Percentiles rank a stretch among this genome's conserved stretches.
These are phyloP conservation scores for Aspergillus amoenus DNA, from an alignment of 2,329 filamentous ascomycete genomes.

Conservation along the genomic window DNA sequence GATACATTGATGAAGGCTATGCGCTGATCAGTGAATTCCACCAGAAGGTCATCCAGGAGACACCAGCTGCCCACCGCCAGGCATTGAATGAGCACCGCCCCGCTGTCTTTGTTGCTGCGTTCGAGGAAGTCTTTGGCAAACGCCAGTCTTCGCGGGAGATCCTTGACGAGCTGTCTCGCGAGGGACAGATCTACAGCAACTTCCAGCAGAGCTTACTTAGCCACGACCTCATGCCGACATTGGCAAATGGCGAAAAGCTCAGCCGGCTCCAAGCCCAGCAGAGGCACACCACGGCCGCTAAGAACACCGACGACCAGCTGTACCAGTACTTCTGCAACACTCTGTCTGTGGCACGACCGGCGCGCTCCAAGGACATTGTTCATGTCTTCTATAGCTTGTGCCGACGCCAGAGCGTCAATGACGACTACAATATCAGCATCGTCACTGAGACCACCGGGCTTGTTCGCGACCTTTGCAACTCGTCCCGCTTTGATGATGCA, in stretches of 20 bases:
- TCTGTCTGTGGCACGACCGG: slow-evolving; percentile 27
- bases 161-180: slow-evolving; percentile 45
- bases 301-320: slow-evolving; percentile 32
- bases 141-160: slow-evolving; percentile 39
- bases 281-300: slow-evolving; percentile 30
- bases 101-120: slow-evolving; percentile 47
- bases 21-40: slow-evolving; percentile 49
- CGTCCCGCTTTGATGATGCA: slow-evolving; percentile 32
- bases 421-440: slow-evolving; percentile 33
- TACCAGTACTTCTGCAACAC: slow-evolving; percentile 39
- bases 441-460: slow-evolving; percentile 27
- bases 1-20: slow-evolving; percentile 42
- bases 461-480: slow-evolving; percentile 32
- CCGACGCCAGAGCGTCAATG: slow-evolving; percentile 29
- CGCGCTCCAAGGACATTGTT: slow-evolving; percentile 27
- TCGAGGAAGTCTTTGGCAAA: slow-evolving; percentile 44
- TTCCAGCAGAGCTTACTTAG: slow-evolving; percentile 35
- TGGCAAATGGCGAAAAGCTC: slow-evolving; percentile 32
- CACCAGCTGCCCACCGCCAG: slow-evolving; percentile 30
- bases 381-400: slow-evolving; percentile 35
- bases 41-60: slow-evolving; percentile 50
- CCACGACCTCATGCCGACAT: slow-evolving; percentile 34
- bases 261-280: slow-evolving; percentile 30
- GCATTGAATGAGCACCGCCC: slow-evolving; percentile 35
- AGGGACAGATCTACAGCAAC: slow-evolving; percentile 43